Base-by-base conservation (phyloP, 2,329 filamentous ascomycete genomes). In the Neonectria sp. region DNA sequence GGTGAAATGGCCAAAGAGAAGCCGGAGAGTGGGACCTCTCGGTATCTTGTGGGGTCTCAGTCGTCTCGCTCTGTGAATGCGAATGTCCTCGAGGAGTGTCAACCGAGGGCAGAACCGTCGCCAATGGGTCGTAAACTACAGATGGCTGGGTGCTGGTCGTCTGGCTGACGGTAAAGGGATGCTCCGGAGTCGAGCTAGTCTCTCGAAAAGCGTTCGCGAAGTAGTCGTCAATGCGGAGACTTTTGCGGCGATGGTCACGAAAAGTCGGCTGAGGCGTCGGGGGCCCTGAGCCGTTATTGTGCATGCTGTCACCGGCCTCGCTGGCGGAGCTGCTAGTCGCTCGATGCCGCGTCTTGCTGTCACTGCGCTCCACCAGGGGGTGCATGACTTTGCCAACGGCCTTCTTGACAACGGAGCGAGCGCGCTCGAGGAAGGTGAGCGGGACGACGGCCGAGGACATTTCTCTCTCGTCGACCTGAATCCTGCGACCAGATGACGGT, bases 401-500 rank as follows among this genome's bases (percentile, higher is more conserved):
- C 76, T 92, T 92, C 80, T 91, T 91, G 56, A 97, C 88, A 45
- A 90, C 93, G 13, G 93, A 97, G 53, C 91, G 90, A 56, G 96
- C 93, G 37, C 94, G 91, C 77, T 97, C 94, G 24, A 98, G 86
- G 69, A 98, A 90, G 8, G 92, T 95, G 57, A 98, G 90, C 40
- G 95, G 95, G 17, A 97, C 92, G 62, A 99, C 96, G 63, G 96
- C 96, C 62, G 91, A 90, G 52, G 94, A 95, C 75, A 99, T 90
- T 81, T 99, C 96, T 76, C 91, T 91, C 72, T 94, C 94, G 66
- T 97, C 95, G 55, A 98, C 94, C 79, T 98, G 92, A 75, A 99
- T 98, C 80, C 91, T 94, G 78, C 92, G 91, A 71, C 94, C 95
- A 63, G 93, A 90, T 35, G 91, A 92, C 67, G 92, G 92, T 40